Evolutionary conservation across 257 asterid genomes (phyloP), one percentile per base, ranked within the genome.

Genomic region (Apocynum venetum): DNA sequence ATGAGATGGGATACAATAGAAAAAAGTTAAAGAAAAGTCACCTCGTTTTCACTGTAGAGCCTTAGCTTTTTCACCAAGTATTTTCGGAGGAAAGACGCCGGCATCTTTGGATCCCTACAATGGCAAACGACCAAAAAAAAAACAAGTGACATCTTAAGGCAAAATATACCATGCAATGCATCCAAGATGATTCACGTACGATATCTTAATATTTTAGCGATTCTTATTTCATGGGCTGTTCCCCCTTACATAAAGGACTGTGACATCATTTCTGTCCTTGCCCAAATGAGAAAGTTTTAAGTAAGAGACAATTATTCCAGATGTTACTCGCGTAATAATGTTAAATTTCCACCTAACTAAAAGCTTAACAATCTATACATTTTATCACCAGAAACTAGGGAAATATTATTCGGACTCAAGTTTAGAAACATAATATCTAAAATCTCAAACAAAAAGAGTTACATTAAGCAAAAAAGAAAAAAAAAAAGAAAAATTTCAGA

Each of bases 11-110:
- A 12, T 53, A 11, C 2, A 2, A 12, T 53, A 19, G 59, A 53
- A 3, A 53, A 3, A 53, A 1, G 17, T 4, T 17, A 17, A 60
- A 51, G 31, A 55, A 17, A 35, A 36, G 7, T 52, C 73, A 83
- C 87, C 80, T 80, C 84, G 0, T 80, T 63, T 64, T 74, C 83
- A 3, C 66, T 84, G 36, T 46, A 41, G 17, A 80, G 80, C 40
- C 57, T 64, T 35, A 84, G 73, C 53, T 80, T 83, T 20, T 4
- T 10, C 38, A 70, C 79, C 75, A 84, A 72, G 76, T 78, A 84
- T 65, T 71, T 70, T 53, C 55, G 74, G 74, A 80, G 78, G 44
- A 6, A 43, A 1, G 77, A 77, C 38, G 47, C 78, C 1, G 77
- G 63, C 75, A 75, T 53, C 49, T 44, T 61, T 20, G 60, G 59